Evolutionary conservation across 768 basidiomycete genomes (phyloP).

Genomic region (Trametes gibbosa): DNA sequence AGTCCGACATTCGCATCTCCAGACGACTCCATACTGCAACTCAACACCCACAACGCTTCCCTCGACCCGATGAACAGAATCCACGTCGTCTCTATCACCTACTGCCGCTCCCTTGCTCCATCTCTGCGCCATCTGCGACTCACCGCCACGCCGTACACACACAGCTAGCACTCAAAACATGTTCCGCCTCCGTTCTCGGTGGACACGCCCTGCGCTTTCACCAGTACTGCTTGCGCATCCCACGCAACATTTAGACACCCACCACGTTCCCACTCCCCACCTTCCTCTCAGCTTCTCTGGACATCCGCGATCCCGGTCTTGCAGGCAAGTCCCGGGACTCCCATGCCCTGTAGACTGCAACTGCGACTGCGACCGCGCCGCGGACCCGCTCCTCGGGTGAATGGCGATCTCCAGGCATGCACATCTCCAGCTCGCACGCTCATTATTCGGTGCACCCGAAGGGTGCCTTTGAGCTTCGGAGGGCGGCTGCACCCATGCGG

Average conservation of each 20-base stretch:
- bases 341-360: slow-evolving; percentile 6
- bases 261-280: slow-evolving; percentile 1
- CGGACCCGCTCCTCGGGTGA: neutral
- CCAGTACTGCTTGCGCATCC: neutral
- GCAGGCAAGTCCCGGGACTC: neutral
- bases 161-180: neutral
- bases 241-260: slow-evolving; percentile 12
- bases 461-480: neutral
- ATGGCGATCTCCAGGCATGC: neutral
- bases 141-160: too few species aligned
- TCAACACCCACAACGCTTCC: too few species aligned
- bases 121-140: neutral
- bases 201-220: neutral
- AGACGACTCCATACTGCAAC: too few species aligned
- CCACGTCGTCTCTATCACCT: neutral
- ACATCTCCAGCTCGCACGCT: neutral
- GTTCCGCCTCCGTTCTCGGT: neutral
- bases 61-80: slow-evolving; percentile 7
- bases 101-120: neutral
- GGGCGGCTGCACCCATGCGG: neutral
- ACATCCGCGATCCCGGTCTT: neutral
- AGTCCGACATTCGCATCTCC: neutral
- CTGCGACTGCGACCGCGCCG: neutral
- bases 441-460: neutral
- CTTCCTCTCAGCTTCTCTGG: neutral